These are phyloP conservation scores for Pythium insidiosum DNA, from an alignment of 352 stramenopile genomes.

Conservation along the genomic window DNA sequence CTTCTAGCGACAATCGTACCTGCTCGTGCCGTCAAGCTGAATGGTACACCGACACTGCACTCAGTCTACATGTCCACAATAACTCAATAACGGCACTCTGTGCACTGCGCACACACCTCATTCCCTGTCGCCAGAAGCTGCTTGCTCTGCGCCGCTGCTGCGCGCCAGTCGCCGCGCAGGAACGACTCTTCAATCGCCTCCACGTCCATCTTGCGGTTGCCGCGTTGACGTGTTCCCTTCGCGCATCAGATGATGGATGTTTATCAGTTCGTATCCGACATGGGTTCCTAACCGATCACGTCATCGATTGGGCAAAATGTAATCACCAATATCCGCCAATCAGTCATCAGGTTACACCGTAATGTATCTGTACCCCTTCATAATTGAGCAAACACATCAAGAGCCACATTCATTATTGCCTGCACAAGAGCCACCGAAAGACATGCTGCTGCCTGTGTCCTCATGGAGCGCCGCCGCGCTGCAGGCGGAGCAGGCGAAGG, in stretches of 20 bases:
- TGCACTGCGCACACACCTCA: not conserved
- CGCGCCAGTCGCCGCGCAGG: slow-evolving; percentile 51
- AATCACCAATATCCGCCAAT: slow-evolving; percentile 14
- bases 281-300: slow-evolving; percentile 7
- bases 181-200: slow-evolving; percentile 44
- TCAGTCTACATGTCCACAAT: slow-evolving; percentile 4
- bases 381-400: too few species aligned
- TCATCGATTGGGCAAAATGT: slow-evolving; percentile 15
- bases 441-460: too few species aligned
- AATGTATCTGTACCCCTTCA: too few species aligned
- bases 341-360: too few species aligned
- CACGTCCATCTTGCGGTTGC: slow-evolving; percentile 19
- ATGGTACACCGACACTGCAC: not conserved
- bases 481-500: too few species aligned
- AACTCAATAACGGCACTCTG: not conserved
- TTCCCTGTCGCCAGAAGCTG: slow-evolving; percentile 1
- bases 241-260: not conserved
- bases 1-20: too few species aligned
- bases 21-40: too few species aligned
- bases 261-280: slow-evolving; percentile 3
- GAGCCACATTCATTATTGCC: too few species aligned
- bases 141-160: slow-evolving; percentile 33
- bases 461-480: too few species aligned
- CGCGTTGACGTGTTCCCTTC: slow-evolving; percentile 2
- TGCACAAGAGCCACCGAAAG: too few species aligned